These are phyloP conservation scores for Balansia obtecta DNA, from an alignment of 2,329 filamentous ascomycete species.

Conservation along the genomic window DNA sequence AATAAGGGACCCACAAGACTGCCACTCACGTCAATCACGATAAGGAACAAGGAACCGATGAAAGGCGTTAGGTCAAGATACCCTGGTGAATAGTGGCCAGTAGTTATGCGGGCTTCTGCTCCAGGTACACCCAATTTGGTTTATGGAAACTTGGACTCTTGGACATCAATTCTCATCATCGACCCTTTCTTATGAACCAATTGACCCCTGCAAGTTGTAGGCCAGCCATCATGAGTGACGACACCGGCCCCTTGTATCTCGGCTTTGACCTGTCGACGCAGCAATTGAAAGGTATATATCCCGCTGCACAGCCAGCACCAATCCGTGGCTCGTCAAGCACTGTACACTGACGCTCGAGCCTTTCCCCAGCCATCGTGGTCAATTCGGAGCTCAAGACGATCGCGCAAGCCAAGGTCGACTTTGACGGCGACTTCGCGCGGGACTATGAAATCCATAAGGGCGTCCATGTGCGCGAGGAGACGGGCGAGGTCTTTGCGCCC, in stretches of 20 bases:
- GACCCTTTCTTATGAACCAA: too few relatives aligned
- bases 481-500: conserved; percentile 84
- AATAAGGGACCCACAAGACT: neutral
- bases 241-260: conserved; percentile 57
- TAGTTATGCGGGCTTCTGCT: too few relatives aligned
- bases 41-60: neutral
- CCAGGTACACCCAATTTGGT: too few relatives aligned
- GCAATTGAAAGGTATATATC: conserved; percentile 84
- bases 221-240: neutral
- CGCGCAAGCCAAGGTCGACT: conserved; percentile 84
- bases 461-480: conserved; percentile 67
- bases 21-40: conserved; percentile 2
- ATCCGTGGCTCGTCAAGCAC: neutral
- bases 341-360: neutral
- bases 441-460: conserved; percentile 79
- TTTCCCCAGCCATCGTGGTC: conserved; percentile 64
- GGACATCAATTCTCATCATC: too few relatives aligned
- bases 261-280: conserved; percentile 96
- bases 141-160: too few relatives aligned
- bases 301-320: neutral
- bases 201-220: neutral
- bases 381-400: conserved; percentile 69
- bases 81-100: too few relatives aligned
- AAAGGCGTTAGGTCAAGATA: too few relatives aligned
- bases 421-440: conserved; percentile 66